Base-by-base conservation (phyloP, 768 basidiomycete species). In the Inosperma sp. region DNA sequence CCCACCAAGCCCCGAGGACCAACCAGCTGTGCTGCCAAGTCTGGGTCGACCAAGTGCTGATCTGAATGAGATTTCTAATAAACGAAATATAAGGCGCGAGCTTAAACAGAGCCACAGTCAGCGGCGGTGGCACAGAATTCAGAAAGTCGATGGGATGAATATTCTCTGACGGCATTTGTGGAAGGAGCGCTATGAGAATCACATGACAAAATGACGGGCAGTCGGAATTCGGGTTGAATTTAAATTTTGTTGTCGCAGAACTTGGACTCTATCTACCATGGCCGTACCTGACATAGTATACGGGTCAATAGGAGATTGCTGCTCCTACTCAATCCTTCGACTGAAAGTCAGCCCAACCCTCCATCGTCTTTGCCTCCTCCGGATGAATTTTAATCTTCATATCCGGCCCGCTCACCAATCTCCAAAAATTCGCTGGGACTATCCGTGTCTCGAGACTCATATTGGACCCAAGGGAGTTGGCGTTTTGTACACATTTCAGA, bases 1-100 rank as follows among this genome's bases (percentile, higher is more conserved):
- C 79, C 88, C 91, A 94, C 88, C 88, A 93, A 1, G 64, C 62
- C 0, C 77, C 85, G 36, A 95, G 69, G 1, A 77, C 65, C 3
- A 93, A 77, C 72, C 77, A 85, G 45, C 81, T 75, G 46, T 87
- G 78, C 59, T 82, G 77, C 75, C 77, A 79, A 9, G 9, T 48
- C 14, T 71, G 65, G 0, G 73, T 60, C 31, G 73, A 68, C 86
- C 88, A 91, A 56, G 72, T 77, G 26, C 79, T 25, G 1, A 83
- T 64, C 59, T 86, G 76, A 2, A 75, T 62, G 0, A 65, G 26
- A 49, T 69, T 68, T 10, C 80, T 72, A 7, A 75, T 26, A 16
- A 56, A 51, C 22, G 77, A 67, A 21, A 89, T 72, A 33, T 66
- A 56, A 0, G 85, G 84, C 0, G 79, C 78, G 49, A 88, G 80